Conservation (phyloP, 768 basidiomycete species). For the Floccularia luteovirens region DNA sequence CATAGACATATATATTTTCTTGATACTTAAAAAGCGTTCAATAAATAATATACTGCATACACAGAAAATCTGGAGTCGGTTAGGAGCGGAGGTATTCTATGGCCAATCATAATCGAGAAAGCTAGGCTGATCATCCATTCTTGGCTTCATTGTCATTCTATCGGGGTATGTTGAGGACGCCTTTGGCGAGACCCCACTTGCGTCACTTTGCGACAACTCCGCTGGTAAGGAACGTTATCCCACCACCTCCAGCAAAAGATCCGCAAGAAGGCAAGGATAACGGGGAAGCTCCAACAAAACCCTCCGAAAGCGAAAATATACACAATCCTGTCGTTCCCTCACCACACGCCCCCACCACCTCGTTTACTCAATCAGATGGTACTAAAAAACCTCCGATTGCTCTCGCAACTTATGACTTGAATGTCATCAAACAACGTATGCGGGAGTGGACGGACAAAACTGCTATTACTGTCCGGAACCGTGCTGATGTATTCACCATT, state of each 20-base stretch:
- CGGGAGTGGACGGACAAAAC: slow-evolving; percentile 44
- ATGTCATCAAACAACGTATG: slow-evolving; percentile 28
- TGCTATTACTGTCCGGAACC: slow-evolving; percentile 37
- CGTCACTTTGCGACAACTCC: slow-evolving; percentile 21
- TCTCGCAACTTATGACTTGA: slow-evolving; percentile 21
- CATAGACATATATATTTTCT: background rate
- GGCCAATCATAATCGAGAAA: too few relatives aligned
- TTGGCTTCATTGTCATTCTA: too few relatives aligned
- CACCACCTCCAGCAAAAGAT: background rate
- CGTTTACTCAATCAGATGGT: background rate
- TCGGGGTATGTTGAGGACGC: slow-evolving; percentile 23
- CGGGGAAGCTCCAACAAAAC: background rate
- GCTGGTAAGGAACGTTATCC: slow-evolving; percentile 22
- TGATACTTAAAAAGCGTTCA: background rate
- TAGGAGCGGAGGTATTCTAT: too few relatives aligned
- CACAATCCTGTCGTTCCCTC: background rate
- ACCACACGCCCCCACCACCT: background rate
- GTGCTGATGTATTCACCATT: slow-evolving; percentile 51
- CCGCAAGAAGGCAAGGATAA: background rate
- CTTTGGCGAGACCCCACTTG: slow-evolving; percentile 18
- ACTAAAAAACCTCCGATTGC: slow-evolving; percentile 10
- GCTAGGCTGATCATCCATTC: too few relatives aligned
- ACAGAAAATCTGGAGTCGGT: too few relatives aligned
- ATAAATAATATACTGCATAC: too few relatives aligned
- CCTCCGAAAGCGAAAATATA: background rate